These are phyloP conservation scores for Nakazawaea ernobii DNA, from an alignment of 805 yeast genomes.

Conservation along the genomic window DNA sequence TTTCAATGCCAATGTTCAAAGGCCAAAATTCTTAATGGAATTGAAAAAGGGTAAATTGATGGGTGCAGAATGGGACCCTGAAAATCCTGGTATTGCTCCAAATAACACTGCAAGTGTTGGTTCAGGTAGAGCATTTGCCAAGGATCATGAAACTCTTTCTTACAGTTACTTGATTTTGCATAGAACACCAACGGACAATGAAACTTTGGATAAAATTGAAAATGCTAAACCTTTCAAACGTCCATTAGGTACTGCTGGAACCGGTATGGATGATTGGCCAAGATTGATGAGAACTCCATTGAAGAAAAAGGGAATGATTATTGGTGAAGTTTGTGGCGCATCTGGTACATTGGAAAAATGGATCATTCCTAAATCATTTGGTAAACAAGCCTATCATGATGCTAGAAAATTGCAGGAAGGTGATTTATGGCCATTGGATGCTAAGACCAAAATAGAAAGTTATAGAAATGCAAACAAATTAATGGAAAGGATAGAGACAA, in stretches of 20 bases:
- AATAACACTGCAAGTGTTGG: conserved; percentile 47
- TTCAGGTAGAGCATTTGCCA: conserved; percentile 73
- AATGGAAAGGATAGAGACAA: conserved; percentile 6
- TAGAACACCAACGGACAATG: conserved; percentile 42
- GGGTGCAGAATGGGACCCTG: conserved; percentile 65
- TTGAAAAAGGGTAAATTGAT: conserved; percentile 75
- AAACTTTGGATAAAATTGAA: conserved; percentile 36
- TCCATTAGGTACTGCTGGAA: conserved; percentile 21
- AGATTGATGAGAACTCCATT: conserved; percentile 66
- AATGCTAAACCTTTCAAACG: conserved; percentile 25
- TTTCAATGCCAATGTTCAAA: conserved; percentile 59
- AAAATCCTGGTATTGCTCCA: conserved; percentile 52
- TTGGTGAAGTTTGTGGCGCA: conserved; percentile 72
- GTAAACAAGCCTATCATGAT: conserved; percentile 76
- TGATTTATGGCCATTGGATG: conserved; percentile 79
- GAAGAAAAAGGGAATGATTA: conserved; percentile 78
- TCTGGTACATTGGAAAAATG: conserved; percentile 80
- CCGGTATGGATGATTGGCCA: conserved; percentile 48
- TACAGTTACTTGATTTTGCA: conserved; percentile 71
- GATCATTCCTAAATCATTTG: conserved; percentile 76
- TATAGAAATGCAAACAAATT: conserved; percentile 2
- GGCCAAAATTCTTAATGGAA: conserved; percentile 80
- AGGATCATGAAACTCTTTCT: conserved; percentile 63
- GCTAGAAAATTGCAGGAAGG: conserved; percentile 83
- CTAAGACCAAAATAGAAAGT: conserved; percentile 38